Base-by-base conservation (phyloP, 2,329 filamentous ascomycete species). In the Trichoderma sp. region DNA sequence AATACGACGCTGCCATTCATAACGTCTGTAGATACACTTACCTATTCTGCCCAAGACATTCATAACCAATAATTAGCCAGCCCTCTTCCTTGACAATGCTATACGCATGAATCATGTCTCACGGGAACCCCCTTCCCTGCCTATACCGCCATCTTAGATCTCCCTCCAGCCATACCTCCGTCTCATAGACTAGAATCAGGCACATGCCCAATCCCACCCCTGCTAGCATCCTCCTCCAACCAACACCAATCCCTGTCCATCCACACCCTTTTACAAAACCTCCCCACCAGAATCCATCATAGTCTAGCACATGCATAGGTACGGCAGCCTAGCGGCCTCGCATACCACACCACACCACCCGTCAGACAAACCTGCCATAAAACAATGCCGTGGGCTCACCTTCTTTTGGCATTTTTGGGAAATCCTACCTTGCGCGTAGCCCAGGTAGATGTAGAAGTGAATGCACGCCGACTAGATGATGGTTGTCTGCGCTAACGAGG, bases 401-500 rank as follows among this genome's bases (percentile, higher is more conserved):
- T 21, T 33, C n/a, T 21, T 27, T 35, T 35, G 33, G 33, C 33
- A 35, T 35, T 24, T 24, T 49, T 19, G n/a, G 8, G 37, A 33
- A 43, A 10, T 33, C 27, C 53, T 24, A 33, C 55, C 55, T 31
- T 47, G 33, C 52, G 62, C 62, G 40, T 66, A n/a, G 29, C 62
- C 33, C 24, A 47, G 19, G 47, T 21, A 33, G 8, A n/a, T 13
- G 21, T 47, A 49, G 40, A n/a, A 57, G 19, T 33, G 33, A 37
- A 31, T 24, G 47, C 53, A 66, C 62, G 11, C 55, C 40, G 29
- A 31, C 21, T 19, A 8, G 52, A 57, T 43, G 53, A 65, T 58
- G 64, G 68, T 71, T 68, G 68, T 68, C 58, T 21, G 65, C 67
- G n/a, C 59, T 62, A 55, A 62, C 49, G 24, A 7, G 68, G 31